A percentile compares a stretch with the other conserved stretches of the same genome.
These are phyloP conservation scores for Saccharomyces hybrid DNA, from an alignment of 1,139 yeast species.

Conservation along the genomic window DNA sequence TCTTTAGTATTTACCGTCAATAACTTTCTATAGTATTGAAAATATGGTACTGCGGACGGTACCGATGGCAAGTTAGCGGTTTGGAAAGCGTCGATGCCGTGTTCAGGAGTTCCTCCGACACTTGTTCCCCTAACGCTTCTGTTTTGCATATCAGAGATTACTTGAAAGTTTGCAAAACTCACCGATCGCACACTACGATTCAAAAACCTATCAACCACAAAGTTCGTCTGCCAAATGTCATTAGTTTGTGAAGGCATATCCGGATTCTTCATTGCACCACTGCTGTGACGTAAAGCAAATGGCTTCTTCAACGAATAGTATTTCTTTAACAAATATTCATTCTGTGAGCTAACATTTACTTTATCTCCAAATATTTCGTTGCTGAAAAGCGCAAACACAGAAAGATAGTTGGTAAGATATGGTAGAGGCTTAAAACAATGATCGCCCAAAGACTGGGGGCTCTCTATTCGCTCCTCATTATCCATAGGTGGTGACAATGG, in stretches of 20 bases:
- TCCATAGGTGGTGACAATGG: not conserved
- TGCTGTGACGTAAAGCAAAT: not conserved
- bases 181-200: not conserved
- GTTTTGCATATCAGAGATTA: not conserved
- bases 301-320: slow-evolving; percentile 4
- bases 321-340: slow-evolving; percentile 4
- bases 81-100: not conserved
- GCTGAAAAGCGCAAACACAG: not conserved
- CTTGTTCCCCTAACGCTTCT: not conserved
- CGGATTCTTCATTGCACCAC: not conserved
- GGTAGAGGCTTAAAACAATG: not conserved
- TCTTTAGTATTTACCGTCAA: slow-evolving; percentile 6
- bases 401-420: not conserved
- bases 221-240: not conserved
- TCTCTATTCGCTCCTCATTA: not conserved
- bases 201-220: not conserved
- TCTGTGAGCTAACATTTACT: not conserved
- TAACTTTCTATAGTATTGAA: slow-evolving; percentile 9
- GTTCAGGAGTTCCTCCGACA: not conserved
- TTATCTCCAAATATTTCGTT: not conserved
- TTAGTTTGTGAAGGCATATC: not conserved
- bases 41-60: slow-evolving; percentile 6
- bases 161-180: not conserved
- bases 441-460: not conserved
- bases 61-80: not conserved